Percentiles rank a stretch among this genome's conserved stretches.
These are phyloP conservation scores for Verticillium nonalfalfae DNA, from an alignment of 2,329 filamentous ascomycete genomes.

Conservation along the genomic window DNA sequence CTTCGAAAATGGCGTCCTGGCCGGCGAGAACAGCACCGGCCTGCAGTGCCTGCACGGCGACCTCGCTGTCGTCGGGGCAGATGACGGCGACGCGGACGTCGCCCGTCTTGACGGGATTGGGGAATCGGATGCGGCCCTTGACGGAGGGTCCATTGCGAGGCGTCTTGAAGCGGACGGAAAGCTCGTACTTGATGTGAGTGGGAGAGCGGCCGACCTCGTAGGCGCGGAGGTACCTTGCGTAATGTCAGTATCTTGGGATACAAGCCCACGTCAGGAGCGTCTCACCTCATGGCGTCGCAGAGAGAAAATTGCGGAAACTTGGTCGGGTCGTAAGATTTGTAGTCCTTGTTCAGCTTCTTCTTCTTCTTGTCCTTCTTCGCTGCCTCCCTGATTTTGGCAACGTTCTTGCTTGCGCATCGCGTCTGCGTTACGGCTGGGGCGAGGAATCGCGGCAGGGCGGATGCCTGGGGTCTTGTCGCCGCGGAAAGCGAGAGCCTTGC, in stretches of 20 bases:
- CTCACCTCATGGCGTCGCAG: constrained; percentile 86
- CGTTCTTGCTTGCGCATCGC: constrained; percentile 29
- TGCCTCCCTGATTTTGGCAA: constrained; percentile 25
- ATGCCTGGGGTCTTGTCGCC: constrained; percentile 31
- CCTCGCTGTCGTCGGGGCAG: constrained; percentile 71
- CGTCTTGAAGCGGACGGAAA: constrained; percentile 77
- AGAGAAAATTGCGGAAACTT: constrained; percentile 64
- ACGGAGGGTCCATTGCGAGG: constrained; percentile 81
- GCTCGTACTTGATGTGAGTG: constrained; percentile 74
- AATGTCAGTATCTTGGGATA: not conserved
- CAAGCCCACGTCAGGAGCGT: not conserved
- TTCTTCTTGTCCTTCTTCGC: constrained; percentile 48
- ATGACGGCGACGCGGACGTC: constrained; percentile 88
- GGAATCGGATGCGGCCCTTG: constrained; percentile 80
- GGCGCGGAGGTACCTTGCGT: constrained; percentile 74
- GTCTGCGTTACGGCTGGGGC: constrained; percentile 38
- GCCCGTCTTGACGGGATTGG: constrained; percentile 83
- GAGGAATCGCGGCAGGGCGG: constrained; percentile 41
- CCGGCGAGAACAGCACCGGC: constrained; percentile 81
- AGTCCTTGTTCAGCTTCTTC: constrained; percentile 57
- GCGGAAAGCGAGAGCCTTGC: constrained; percentile 41
- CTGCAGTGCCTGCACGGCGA: constrained; percentile 65
- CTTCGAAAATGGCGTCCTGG: constrained; percentile 78
- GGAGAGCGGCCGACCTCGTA: constrained; percentile 82
- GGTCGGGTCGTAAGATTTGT: constrained; percentile 60